Base-by-base conservation (phyloP, 495 filamentous ascomycete species). In the Penicillium macrosclerotiorum region DNA sequence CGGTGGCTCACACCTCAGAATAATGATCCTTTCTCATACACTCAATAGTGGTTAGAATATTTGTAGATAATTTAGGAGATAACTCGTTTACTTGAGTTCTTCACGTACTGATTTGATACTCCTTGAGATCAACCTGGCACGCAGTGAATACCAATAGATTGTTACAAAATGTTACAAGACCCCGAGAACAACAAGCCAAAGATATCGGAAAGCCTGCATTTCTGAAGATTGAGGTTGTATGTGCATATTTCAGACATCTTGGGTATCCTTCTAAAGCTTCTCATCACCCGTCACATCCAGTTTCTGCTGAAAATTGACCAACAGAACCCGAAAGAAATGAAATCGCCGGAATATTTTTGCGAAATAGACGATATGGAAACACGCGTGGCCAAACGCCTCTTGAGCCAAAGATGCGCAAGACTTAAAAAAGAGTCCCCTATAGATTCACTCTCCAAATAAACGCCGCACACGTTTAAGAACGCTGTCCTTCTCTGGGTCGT, bases 401-500 rank as follows among this genome's bases (percentile, higher is more conserved):
- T 26, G 16, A 34, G 42, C 40, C 3, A n/a, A 32, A 34, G 18
- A 30, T 25, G 41, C 42, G 23, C 26, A 60, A 25, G 35, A 36
- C 26, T 24, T n/a, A n/a, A 36, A 18, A 37, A 49, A 11, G 40
- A 16, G 30, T 8, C 29, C 6, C 8, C 29, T n/a, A 6, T 30
- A 35, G 29, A 36, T 39, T 62, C 82, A 96, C 69, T 96, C 92
- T 45, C 92, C 92, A 79, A 96, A 96, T 46, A 97, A 65, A 51
- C 90, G 83, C 58, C 87, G 79, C 42, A 97, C 94, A 56, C 93
- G 80, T 65, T 88, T 87, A 67, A 97, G 62, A 26, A 99, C 93
- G 63, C 90, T 97, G 68, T 99, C 93, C 75, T 99, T 99, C 72
- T 99, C 93, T 0, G 93, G 93, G 54, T 99, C 94, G 57, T 97